Evolutionary conservation across 2,329 filamentous ascomycete genomes (phyloP), one percentile per base, ranked within the genome.

Genomic region (Cryphonectria parasitica): DNA sequence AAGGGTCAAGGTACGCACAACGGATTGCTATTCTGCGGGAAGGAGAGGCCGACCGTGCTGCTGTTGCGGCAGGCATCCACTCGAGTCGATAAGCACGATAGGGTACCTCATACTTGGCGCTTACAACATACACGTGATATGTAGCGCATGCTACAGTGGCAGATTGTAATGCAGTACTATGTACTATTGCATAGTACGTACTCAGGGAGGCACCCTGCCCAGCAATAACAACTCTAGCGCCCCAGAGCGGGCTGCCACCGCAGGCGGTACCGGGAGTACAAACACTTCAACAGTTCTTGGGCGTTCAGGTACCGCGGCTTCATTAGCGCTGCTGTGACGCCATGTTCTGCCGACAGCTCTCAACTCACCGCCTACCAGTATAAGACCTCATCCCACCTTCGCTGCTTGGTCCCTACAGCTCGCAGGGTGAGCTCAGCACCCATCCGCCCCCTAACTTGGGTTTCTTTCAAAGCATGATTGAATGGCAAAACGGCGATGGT

Each of bases 301-400:
- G 58, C 58, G 6, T 28, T 19, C 54, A 58, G 58, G 58, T 36
- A 61, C 58, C 58, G 58, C n/a, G 58, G 58, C 58, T 39, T 25
- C 17, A 39, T 39, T 31, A 39, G 58, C 19, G 58, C 31, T 61
- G 58, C 58, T 22, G 58, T 61, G 58, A 61, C 58, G 58, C 58
- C 58, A 61, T 39, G 58, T 61, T 61, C 58, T 61, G 58, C 58
- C 58, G 8, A 11, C 3, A 61, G 17, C 58, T 49, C 54, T 31
- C 34, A 15, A 4, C 22, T 61, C 58, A 61, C 58, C 58, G 58
- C 58, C 58, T 61, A 22, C 58, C 58, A 31, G 25, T 58, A 31
- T 28, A 61, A 61, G 58, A 39, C 31, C 58, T 61, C 58, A 61
- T 61, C 58, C 58, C 58, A 61, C 58, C 58, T 39, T 39, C 19